Percentiles rank a stretch among this genome's conserved stretches.
These are phyloP conservation scores for Ambrosia artemisiifolia DNA, from an alignment of 129 eudicot genomes.

Conservation along the genomic window DNA sequence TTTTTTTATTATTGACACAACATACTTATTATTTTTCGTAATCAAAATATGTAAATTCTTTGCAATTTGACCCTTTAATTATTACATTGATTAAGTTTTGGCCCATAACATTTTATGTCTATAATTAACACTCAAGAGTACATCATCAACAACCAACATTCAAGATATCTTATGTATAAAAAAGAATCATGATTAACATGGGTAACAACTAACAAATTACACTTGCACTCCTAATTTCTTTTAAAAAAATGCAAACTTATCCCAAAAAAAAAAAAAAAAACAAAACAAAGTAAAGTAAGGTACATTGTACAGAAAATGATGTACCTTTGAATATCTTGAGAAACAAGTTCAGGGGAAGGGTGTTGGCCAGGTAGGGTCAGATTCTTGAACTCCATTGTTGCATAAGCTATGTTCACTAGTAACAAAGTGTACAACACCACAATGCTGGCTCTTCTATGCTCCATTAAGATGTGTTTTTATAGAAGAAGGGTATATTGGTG, in stretches of 20 bases:
- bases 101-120: not conserved
- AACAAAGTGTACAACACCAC: constrained; percentile 41
- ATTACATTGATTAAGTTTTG: not conserved
- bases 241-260: not conserved
- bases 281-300: constrained; percentile 15
- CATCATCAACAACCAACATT: not conserved
- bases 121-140: not conserved
- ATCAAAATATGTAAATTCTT: not conserved
- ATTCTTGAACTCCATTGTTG: constrained; percentile 38
- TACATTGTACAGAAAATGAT: constrained; percentile 33
- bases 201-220: not conserved
- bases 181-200: not conserved
- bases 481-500: constrained; percentile 24
- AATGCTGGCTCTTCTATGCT: constrained; percentile 52
- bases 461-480: constrained; percentile 22
- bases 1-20: not conserved
- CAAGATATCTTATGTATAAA: not conserved
- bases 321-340: constrained; percentile 70
- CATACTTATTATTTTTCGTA: not conserved
- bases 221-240: not conserved
- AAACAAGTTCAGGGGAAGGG: constrained; percentile 82
- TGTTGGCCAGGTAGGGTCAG: constrained; percentile 73
- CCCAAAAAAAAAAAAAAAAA: not conserved
- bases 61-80: not conserved
- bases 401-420: constrained; percentile 14